Evolutionary conservation across 148 eudicot species (phyloP), one percentile per base, ranked within the genome.

Genomic region (Gaultheria prostrata): DNA sequence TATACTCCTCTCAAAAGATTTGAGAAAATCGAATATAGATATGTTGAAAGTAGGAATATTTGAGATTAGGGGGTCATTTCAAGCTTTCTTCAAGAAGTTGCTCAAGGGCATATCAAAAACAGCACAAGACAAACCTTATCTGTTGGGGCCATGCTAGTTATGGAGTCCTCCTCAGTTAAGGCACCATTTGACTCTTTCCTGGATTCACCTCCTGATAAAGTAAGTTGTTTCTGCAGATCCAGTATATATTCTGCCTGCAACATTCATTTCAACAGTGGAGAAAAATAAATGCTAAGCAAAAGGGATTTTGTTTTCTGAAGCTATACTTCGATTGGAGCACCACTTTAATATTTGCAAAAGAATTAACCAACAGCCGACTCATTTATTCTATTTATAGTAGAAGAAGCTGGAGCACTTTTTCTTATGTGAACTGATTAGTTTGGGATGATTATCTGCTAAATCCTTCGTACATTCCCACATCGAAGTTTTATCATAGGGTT

Each of bases 171-270:
- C 81, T 89, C 92, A 53, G 84, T 83, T 72, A 92, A 61, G 84
- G 84, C 83, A 71, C 93, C 93, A 84, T 92, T 91, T 65, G 90
- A 85, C 69, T 87, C 88, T 85, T 84, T 91, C 83, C 82, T 90
- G 2, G 90, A 88, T 83, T 93, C 98, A 84, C 88, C 87, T 67
- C 94, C 89, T 77, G 15, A 72, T 85, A 97, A 83, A 57, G 92
- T 92, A 56, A 97, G 92, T 88, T 97, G 99, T 90, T 91, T 97
- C 88, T 97, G 99, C 85, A 97, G 86, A 83, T 97, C 99, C 87
- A 97, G 85, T 87, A 97, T 97, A 83, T 86, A 87, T 85, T 90
- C 99, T 35, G 98, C 99, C 99, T 97, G 93, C 81, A 86, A 85
- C 20, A 76, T 57, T 26, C 81, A 81, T 70, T 79, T 69, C n/a